A percentile compares a stretch with the other conserved stretches of the same genome.
phyloP scores from a whole-genome alignment of 2,329 filamentous ascomycete species.

The Pseudogymnoascus sp. region DNA sequence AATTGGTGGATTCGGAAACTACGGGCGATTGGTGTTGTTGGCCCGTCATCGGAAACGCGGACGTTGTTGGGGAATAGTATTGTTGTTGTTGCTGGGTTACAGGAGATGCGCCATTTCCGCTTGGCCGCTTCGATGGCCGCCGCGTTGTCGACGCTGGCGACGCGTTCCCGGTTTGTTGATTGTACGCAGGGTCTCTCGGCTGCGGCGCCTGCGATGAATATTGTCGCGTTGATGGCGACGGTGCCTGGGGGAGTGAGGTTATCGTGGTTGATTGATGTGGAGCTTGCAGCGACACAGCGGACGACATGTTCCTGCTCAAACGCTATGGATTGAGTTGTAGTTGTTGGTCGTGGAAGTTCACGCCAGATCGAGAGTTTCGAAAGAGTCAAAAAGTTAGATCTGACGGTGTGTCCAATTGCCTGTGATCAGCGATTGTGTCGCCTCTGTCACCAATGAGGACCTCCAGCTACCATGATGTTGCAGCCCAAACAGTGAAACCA shows the following conservation, averaged over 20 bases:
- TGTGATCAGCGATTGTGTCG: slow-evolving; percentile 22
- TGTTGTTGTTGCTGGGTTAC: slow-evolving; percentile 22
- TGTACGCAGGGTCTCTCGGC: slow-evolving; percentile 48
- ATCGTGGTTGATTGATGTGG: slow-evolving; percentile 45
- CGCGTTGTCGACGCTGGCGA: slow-evolving; percentile 44
- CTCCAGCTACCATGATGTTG: slow-evolving; percentile 39
- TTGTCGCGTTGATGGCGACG: slow-evolving; percentile 42
- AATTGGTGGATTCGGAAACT: background rate
- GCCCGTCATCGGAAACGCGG: slow-evolving; percentile 2
- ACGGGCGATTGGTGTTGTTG: slow-evolving; percentile 6
- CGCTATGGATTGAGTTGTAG: background rate
- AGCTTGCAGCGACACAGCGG: slow-evolving; percentile 55
- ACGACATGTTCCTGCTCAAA: slow-evolving; percentile 46
- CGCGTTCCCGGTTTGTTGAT: slow-evolving; percentile 28
- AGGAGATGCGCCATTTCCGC: slow-evolving; percentile 38
- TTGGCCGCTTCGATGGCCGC: slow-evolving; percentile 47
- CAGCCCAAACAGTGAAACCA: slow-evolving; percentile 8
- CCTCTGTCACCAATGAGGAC: slow-evolving; percentile 33
- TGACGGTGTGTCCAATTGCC: background rate
- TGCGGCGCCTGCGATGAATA: slow-evolving; percentile 48
- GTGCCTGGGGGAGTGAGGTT: slow-evolving; percentile 40
- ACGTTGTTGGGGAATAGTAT: slow-evolving; percentile 22
- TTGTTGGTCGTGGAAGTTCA: background rate
- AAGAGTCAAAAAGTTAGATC: background rate
- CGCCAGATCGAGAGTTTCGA: background rate